Evolutionary conservation across 1,284 basidiomycete species (phyloP), one percentile per base, ranked within the genome.

Genomic region (Malassezia sympodialis): DNA sequence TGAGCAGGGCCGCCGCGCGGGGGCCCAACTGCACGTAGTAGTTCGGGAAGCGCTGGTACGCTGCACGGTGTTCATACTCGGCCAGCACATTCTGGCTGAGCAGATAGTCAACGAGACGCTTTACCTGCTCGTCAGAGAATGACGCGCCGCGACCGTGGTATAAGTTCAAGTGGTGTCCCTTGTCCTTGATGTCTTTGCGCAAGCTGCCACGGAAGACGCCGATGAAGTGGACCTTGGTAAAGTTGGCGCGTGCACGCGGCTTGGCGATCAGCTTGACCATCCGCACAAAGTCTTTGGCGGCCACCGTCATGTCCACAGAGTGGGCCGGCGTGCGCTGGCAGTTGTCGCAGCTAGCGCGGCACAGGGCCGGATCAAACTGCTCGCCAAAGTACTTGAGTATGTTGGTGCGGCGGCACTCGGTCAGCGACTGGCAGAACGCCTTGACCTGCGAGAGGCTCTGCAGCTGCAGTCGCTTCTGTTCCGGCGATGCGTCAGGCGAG

Each of bases 391-490:
- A 86, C 34, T 79, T 80, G 40, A 98, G 80, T 17, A 98, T 79
- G 67, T 89, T 87, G 2, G 81, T 80, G 1, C 94, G 84, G 8
- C 94, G 84, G 69, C 93, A 98, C 64, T 89, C 87, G 32, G 84
- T 82, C 55, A 82, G 80, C 76, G 96, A 90, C 53, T 78, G 74
- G 75, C 88, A 91, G 75, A 85, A 98, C 49, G 82, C 77, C 12
- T 84, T 79, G 39, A 87, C 82, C n/a, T 79, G 78, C 4, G 77
- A 69, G 27, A 87, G 73, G 27, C 80, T 81, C 21, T 80, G 79
- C 43, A 78, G 76, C 59, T 83, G 81, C 12, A 83, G 80, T 45
- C 81, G 77, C 63, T 81, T 82, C 60, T 85, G 82, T 45, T 79
- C 79, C 0, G 56, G 62, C 14, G 75, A 73, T 54, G 78, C 67